These are phyloP conservation scores for Mycena sanguinolenta DNA, from an alignment of 768 basidiomycete genomes.

Conservation along the genomic window DNA sequence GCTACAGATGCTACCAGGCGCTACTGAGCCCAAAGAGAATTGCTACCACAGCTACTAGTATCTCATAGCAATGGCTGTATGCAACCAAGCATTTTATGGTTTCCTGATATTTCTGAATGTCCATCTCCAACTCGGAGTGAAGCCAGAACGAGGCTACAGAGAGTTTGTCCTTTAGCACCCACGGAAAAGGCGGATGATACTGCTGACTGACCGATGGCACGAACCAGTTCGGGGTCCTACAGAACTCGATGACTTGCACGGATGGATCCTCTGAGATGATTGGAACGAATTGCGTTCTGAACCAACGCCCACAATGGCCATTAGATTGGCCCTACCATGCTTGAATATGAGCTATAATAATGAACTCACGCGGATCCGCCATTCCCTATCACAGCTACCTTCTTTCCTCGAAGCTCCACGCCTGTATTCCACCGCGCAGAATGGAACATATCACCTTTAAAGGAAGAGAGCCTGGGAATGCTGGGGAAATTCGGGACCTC, in stretches of 20 bases:
- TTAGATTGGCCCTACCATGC: not conserved
- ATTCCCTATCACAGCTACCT: slow-evolving; percentile 73
- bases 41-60: too few relatives aligned
- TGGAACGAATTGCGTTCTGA: slow-evolving; percentile 71
- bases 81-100: too few relatives aligned
- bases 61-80: too few relatives aligned
- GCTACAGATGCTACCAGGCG: too few relatives aligned
- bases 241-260: slow-evolving; percentile 68
- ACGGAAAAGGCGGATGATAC: not conserved
- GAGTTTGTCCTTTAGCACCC: not conserved
- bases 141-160: slow-evolving; percentile 42
- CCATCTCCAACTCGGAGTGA: slow-evolving; percentile 53
- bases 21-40: too few relatives aligned
- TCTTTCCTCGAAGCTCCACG: slow-evolving; percentile 58
- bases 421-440: slow-evolving; percentile 63
- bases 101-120: slow-evolving; percentile 55
- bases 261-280: slow-evolving; percentile 63
- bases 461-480: slow-evolving; percentile 52
- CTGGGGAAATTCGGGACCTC: slow-evolving; percentile 56
- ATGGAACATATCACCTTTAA: slow-evolving; percentile 67
- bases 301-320: too few relatives aligned
- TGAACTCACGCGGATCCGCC: slow-evolving; percentile 67
- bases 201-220: slow-evolving; percentile 59
- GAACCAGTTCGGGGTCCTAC: slow-evolving; percentile 72
- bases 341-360: too few relatives aligned